Conservation (phyloP, 2,329 filamentous ascomycete species). For the Diaporthe velutina region DNA sequence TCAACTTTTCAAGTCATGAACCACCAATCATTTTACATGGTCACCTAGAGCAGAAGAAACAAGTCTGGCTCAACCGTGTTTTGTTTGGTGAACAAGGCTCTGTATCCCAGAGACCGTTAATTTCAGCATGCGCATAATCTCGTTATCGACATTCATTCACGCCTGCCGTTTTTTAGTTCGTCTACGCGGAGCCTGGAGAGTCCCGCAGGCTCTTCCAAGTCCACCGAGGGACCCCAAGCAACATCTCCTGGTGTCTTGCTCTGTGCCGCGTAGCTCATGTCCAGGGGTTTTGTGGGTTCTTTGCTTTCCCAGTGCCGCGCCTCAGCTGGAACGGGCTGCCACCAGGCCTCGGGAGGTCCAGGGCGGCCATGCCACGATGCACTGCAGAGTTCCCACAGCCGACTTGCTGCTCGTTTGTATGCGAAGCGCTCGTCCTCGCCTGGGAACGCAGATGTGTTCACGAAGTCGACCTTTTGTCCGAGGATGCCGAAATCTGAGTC, state of each 20-base stretch:
- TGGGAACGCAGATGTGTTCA: constrained; percentile 74
- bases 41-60: background rate
- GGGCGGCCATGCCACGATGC: constrained; percentile 76
- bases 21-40: constrained; percentile 42
- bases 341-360: constrained; percentile 68
- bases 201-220: constrained; percentile 59
- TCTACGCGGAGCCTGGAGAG: constrained; percentile 52
- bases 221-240: constrained; percentile 54
- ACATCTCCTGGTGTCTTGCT: constrained; percentile 49
- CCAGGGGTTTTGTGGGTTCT: constrained; percentile 42
- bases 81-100: background rate
- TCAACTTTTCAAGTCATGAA: background rate
- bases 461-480: constrained; percentile 70
- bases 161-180: constrained; percentile 43
- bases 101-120: constrained; percentile 1
- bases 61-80: background rate
- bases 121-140: background rate
- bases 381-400: constrained; percentile 88
- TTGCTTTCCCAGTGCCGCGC: constrained; percentile 59
- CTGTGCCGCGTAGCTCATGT: constrained; percentile 33
- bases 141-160: constrained; percentile 17
- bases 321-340: constrained; percentile 74
- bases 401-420: constrained; percentile 80
- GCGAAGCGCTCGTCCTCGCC: constrained; percentile 87
- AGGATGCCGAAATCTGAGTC: constrained; percentile 66